phyloP scores from a whole-genome alignment of 164 flowering plant genomes.

The Nymphaea colorata region DNA sequence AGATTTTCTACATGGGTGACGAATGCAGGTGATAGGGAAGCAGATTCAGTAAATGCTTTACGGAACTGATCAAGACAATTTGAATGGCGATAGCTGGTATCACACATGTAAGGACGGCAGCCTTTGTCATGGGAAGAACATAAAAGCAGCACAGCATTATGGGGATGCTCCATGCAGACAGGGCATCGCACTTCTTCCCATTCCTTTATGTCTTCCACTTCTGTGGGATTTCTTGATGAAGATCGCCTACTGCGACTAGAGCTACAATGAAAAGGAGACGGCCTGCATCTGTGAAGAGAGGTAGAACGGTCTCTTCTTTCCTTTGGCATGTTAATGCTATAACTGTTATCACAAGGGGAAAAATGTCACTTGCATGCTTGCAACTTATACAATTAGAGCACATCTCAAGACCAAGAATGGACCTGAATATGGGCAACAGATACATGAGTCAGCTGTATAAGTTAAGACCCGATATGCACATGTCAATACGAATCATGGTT shows the following conservation, averaged over 20 bases:
- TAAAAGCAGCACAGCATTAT: slow-evolving; percentile 73
- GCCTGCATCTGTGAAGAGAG: slow-evolving; percentile 36
- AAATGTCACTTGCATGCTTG: no score
- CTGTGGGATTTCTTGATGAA: slow-evolving; percentile 24
- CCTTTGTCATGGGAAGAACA: slow-evolving; percentile 82
- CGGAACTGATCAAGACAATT: slow-evolving; percentile 83
- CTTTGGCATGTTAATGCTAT: slow-evolving; percentile 42
- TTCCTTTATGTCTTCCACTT: slow-evolving; percentile 36
- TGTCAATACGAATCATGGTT: no score
- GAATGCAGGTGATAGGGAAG: not conserved
- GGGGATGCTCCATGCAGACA: slow-evolving; percentile 98
- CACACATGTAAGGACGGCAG: slow-evolving; percentile 91
- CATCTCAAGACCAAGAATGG: no score
- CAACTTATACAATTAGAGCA: no score
- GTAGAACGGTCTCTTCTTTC: slow-evolving; percentile 56
- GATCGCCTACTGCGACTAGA: slow-evolving; percentile 26
- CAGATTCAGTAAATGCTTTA: slow-evolving; percentile 35
- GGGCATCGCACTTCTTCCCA: slow-evolving; percentile 95
- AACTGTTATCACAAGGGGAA: not conserved
- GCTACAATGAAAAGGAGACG: slow-evolving; percentile 60
- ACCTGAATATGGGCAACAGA: no score
- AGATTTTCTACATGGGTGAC: slow-evolving; percentile 16
- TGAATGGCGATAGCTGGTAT: slow-evolving; percentile 85
- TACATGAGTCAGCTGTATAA: no score
- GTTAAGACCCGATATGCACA: no score